A percentile compares a stretch with the other conserved stretches of the same genome.
Evolutionary conservation across 1,284 basidiomycete species (phyloP).

Genomic region (Leccinum pachyderme): DNA sequence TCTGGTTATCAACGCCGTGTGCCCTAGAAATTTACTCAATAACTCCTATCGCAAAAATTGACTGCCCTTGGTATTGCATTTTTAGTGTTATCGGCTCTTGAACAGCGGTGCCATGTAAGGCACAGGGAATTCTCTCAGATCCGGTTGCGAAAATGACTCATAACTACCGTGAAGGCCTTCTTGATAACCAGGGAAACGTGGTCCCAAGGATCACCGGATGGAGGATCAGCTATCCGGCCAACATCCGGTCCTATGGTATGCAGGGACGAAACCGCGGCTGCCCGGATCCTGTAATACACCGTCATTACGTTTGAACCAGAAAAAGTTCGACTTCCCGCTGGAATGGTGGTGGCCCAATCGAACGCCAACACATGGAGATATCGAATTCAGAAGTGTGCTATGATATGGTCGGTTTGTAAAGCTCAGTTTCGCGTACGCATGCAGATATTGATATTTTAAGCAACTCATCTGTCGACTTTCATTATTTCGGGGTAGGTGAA

Average conservation of each 20-base stretch:
- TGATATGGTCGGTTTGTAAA: background rate
- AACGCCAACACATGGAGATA: constrained; percentile 1
- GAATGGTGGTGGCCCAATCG: background rate
- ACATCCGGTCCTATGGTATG: background rate
- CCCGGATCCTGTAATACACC: background rate
- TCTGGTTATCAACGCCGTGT: constrained; percentile 3
- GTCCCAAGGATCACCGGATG: constrained; percentile 2
- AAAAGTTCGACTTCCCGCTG: background rate
- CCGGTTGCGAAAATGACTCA: background rate
- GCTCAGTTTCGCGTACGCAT: background rate
- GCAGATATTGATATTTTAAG: background rate
- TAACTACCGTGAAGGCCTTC: background rate
- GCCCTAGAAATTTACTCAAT: constrained; percentile 17
- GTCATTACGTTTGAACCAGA: background rate
- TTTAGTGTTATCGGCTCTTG: background rate
- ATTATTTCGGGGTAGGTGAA: background rate
- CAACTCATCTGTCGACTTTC: constrained; percentile 3
- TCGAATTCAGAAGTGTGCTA: background rate
- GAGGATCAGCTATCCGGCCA: background rate
- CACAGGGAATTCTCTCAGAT: background rate
- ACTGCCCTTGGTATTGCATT: constrained; percentile 9
- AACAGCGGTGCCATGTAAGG: background rate
- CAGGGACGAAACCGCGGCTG: background rate
- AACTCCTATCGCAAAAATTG: constrained; percentile 9
- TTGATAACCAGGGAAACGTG: constrained; percentile 1